Percentiles rank a stretch among this genome's conserved stretches.
Evolutionary conservation across 345 rosid species (phyloP).

Genomic region (Hypericum androsaemum): DNA sequence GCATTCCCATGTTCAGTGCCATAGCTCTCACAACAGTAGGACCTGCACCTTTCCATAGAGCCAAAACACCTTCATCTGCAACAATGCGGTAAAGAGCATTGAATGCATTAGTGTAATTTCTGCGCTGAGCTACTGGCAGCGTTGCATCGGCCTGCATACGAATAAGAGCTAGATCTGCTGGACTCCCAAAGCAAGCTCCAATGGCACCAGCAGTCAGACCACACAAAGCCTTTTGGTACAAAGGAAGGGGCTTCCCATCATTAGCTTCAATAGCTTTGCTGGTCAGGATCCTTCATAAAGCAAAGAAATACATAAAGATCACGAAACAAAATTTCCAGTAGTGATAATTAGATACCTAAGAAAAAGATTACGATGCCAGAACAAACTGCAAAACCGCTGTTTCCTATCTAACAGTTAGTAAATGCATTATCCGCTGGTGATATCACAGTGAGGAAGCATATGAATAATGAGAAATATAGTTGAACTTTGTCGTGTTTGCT

Average conservation of each 20-base stretch:
- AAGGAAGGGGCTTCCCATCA: slow-evolving; percentile 93
- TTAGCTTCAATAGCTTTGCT: slow-evolving; percentile 78
- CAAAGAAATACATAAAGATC: neutral
- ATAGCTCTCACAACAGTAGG: slow-evolving; percentile 98
- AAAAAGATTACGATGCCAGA: no score
- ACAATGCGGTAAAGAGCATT: slow-evolving; percentile 78
- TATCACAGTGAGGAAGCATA: neutral
- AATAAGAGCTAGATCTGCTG: slow-evolving; percentile 94
- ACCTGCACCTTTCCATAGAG: slow-evolving; percentile 99
- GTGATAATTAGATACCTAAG: no score
- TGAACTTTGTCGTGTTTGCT: slow-evolving; percentile 15
- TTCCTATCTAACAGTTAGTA: no score
- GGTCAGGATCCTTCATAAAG: slow-evolving; percentile 59
- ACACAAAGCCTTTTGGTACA: slow-evolving; percentile 93
- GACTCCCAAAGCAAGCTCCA: slow-evolving; percentile 84
- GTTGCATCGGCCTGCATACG: slow-evolving; percentile 99
- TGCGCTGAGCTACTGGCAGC: slow-evolving; percentile 81
- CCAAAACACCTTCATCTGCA: slow-evolving; percentile 83
- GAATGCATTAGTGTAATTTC: slow-evolving; percentile 88
- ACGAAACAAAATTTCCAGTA: no score
- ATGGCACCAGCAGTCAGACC: slow-evolving; percentile 99
- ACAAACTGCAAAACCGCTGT: no score
- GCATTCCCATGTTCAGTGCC: slow-evolving; percentile 99
- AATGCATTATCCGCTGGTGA: neutral
- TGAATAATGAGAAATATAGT: no score